A percentile compares a stretch with the other conserved stretches of the same genome.
phyloP scores from a whole-genome alignment of 1,284 basidiomycete genomes.

The Ganoderma meredithae region DNA sequence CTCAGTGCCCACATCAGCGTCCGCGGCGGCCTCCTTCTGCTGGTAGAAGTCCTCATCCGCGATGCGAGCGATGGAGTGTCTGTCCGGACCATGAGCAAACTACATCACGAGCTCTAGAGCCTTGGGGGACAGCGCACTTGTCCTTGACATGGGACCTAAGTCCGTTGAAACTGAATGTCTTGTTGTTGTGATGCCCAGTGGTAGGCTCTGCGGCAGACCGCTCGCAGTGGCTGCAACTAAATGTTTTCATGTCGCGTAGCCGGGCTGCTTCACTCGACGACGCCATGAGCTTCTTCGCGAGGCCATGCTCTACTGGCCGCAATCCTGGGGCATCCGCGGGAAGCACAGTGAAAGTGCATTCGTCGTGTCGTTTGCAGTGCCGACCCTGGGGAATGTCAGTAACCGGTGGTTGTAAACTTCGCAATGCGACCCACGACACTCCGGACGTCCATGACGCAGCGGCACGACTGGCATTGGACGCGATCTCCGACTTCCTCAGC shows the following conservation, averaged over 20 bases:
- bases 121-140: slow-evolving; percentile 52
- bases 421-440: slow-evolving; percentile 49
- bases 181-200: slow-evolving; percentile 1
- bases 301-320: slow-evolving; percentile 43
- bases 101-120: slow-evolving; percentile 10
- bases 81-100: slow-evolving; percentile 24
- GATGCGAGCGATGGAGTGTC: slow-evolving; percentile 41
- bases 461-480: slow-evolving; percentile 61
- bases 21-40: slow-evolving; percentile 22
- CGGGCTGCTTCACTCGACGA: slow-evolving; percentile 36
- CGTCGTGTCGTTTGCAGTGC: slow-evolving; percentile 68
- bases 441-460: slow-evolving; percentile 59
- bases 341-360: slow-evolving; percentile 52
- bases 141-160: slow-evolving; percentile 64
- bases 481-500: slow-evolving; percentile 41
- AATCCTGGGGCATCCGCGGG: slow-evolving; percentile 36
- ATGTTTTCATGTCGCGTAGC: slow-evolving; percentile 45
- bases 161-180: slow-evolving; percentile 53
- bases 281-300: slow-evolving; percentile 41
- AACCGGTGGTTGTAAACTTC: not conserved
- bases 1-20: not conserved
- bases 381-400: slow-evolving; percentile 50
- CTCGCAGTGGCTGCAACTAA: slow-evolving; percentile 63
- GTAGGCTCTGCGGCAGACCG: not conserved
- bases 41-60: slow-evolving; percentile 47